Evolutionary conservation across 2,329 filamentous ascomycete species (phyloP), one percentile per base, ranked within the genome.

Genomic region (Fusarium subglutinans): DNA sequence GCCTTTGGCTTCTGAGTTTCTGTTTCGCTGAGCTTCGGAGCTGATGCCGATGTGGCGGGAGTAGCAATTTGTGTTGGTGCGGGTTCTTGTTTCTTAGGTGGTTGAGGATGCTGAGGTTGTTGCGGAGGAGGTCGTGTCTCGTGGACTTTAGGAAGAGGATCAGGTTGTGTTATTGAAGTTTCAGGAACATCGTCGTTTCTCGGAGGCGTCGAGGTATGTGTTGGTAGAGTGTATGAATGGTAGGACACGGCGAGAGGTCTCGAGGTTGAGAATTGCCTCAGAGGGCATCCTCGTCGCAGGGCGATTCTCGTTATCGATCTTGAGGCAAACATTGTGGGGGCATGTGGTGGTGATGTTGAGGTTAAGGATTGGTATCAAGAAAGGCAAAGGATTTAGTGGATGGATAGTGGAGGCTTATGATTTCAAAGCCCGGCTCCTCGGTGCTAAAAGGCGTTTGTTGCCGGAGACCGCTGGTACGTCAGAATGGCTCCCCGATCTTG

Each of bases 1-100:
- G 89, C 84, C 78, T 90, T 90, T 40, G 90, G 84, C 79, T 90
- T 92, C 80, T 95, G 93, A 4, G 91, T 90, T 80, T 93, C 91
- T 51, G 83, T 81, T 80, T 95, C 92, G 33, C 86, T 83, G 28
- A 91, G 75, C 58, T 75, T 76, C 51, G 74, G 75, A 37, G 61
- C 55, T 45, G 66, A 53, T 53, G 70, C 63, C 67, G 86, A 54
- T 62, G 74, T 66, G 69, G 56, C 64, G 73, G 78, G 50, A 51
- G 65, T 44, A 53, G 76, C 59, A 65, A 72, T 47, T 60, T 69
- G 69, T 56, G 72, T 50, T 20, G 74, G 62, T 22, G 60, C 69
- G 18, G 44, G 63, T 44, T 61, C 71, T 55, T 63, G 73, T 53
- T 54, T 68, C 45, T 56, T 76, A 15, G 56, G 76, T 30, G 62